phyloP scores from a whole-genome alignment of 2,329 filamentous ascomycete genomes.

The Plectosphaerella sp. region DNA sequence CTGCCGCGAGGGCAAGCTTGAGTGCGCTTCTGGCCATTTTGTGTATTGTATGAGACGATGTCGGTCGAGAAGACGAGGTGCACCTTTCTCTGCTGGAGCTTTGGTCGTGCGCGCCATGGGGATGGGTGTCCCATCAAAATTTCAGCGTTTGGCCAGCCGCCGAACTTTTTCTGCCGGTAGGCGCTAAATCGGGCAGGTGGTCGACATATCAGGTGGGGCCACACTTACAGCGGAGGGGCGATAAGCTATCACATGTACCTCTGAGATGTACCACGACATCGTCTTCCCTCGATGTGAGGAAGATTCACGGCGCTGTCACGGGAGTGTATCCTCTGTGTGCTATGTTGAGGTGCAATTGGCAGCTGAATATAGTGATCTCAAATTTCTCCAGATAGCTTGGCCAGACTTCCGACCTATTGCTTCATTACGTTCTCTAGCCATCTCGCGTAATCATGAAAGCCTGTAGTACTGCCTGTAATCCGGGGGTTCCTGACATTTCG shows the following conservation, averaged over 20 bases:
- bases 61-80: too few species aligned
- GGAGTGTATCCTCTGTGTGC: background rate
- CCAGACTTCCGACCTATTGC: constrained; percentile 4
- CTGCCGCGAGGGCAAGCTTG: constrained; percentile 48
- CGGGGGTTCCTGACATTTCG: constrained; percentile 30
- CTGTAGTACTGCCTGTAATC: constrained; percentile 31
- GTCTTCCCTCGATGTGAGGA: too few species aligned
- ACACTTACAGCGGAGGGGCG: too few species aligned
- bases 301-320: too few species aligned
- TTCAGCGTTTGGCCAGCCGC: constrained; percentile 7
- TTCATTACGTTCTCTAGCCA: constrained; percentile 36
- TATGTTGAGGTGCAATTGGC: background rate
- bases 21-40: constrained; percentile 44
- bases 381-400: too few species aligned
- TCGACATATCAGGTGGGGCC: too few species aligned
- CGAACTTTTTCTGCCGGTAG: constrained; percentile 4
- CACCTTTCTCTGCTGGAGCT: too few species aligned
- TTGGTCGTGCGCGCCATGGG: constrained; percentile 3
- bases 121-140: constrained; percentile 3
- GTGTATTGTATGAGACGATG: background rate
- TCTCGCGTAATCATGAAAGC: constrained; percentile 35
- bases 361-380: background rate
- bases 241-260: too few species aligned
- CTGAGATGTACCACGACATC: too few species aligned
- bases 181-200: too few species aligned